phyloP scores from a whole-genome alignment of 163 green algal genomes.

The Chlamydomonas reinhardtii region DNA sequence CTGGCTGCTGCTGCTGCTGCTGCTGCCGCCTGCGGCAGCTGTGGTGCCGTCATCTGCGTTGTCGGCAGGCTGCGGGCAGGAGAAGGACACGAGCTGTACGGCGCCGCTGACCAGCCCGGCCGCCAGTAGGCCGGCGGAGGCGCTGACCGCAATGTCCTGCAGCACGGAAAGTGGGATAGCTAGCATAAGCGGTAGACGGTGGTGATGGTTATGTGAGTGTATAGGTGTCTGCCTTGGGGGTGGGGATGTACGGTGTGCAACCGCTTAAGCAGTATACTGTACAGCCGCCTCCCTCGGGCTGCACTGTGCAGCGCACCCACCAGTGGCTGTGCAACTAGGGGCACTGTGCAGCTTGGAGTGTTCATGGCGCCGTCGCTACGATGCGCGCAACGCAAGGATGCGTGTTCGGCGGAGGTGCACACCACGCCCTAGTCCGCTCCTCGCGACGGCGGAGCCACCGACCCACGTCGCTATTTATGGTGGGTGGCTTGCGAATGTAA shows the following conservation, averaged over 20 bases:
- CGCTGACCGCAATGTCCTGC: conserved; percentile 45
- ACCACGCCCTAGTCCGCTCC: no score
- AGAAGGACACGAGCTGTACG: conserved; percentile 27
- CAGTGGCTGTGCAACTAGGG: conserved; percentile 32
- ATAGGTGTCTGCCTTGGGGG: background rate
- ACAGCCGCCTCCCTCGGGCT: no score
- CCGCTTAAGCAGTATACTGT: no score
- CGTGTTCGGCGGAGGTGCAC: no score
- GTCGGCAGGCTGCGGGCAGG: background rate
- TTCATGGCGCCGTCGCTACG: conserved; percentile 6
- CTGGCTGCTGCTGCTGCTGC: conserved; percentile 26
- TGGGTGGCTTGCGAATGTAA: no score
- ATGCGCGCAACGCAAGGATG: no score
- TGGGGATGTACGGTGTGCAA: no score
- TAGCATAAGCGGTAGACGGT: no score
- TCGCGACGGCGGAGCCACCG: no score
- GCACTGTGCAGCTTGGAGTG: conserved; percentile 13
- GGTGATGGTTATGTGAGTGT: background rate
- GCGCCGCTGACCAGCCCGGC: conserved; percentile 35
- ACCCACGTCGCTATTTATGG: no score
- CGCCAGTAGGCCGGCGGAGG: background rate
- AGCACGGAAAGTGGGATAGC: no score
- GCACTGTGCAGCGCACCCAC: background rate
- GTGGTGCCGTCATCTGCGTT: background rate
- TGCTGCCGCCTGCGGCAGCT: no score